Percentiles rank a stretch among this genome's conserved stretches.
These are phyloP conservation scores for Musa schizocarpa DNA, from an alignment of 176 grass and related monocot genomes.

Conservation along the genomic window DNA sequence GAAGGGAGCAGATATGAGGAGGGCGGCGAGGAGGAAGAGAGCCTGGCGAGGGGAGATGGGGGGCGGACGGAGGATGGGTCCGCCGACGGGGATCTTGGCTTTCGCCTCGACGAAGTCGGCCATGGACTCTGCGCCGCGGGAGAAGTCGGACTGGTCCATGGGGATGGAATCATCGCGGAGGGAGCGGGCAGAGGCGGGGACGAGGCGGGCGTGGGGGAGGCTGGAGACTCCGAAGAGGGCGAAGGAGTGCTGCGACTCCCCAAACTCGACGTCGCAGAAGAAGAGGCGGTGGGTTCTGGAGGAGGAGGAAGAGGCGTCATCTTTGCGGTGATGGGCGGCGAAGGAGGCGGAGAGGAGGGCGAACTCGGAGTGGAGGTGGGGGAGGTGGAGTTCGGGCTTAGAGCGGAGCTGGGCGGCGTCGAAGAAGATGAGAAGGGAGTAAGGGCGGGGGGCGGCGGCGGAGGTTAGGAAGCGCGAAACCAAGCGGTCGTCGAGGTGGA, in stretches of 20 bases:
- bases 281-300: slow-evolving; percentile 34
- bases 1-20: slow-evolving; percentile 59
- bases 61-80: slow-evolving; percentile 75
- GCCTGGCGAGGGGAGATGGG: slow-evolving; percentile 62
- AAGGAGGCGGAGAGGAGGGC: slow-evolving; percentile 73
- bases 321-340: slow-evolving; percentile 31
- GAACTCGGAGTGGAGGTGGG: slow-evolving; percentile 71
- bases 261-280: slow-evolving; percentile 91
- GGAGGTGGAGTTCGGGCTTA: slow-evolving; percentile 80
- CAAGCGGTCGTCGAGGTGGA: slow-evolving; percentile 67
- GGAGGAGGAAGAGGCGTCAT: slow-evolving; percentile 5
- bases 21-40: slow-evolving; percentile 34
- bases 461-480: slow-evolving; percentile 68
- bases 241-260: slow-evolving; percentile 76
- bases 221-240: slow-evolving; percentile 75
- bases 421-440: slow-evolving; percentile 86
- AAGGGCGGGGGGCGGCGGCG: slow-evolving; percentile 39
- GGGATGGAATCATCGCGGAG: slow-evolving; percentile 47
- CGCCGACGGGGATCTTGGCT: slow-evolving; percentile 64
- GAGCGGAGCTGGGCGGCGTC: slow-evolving; percentile 78
- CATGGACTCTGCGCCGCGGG: slow-evolving; percentile 82
- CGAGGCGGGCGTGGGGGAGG: slow-evolving; percentile 62
- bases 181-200: slow-evolving; percentile 40
- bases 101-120: slow-evolving; percentile 69
- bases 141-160: slow-evolving; percentile 86